Evolutionary conservation across 2,329 filamentous ascomycete species (phyloP), one percentile per base, ranked within the genome.

Genomic region (Erysiphe pulchra): DNA sequence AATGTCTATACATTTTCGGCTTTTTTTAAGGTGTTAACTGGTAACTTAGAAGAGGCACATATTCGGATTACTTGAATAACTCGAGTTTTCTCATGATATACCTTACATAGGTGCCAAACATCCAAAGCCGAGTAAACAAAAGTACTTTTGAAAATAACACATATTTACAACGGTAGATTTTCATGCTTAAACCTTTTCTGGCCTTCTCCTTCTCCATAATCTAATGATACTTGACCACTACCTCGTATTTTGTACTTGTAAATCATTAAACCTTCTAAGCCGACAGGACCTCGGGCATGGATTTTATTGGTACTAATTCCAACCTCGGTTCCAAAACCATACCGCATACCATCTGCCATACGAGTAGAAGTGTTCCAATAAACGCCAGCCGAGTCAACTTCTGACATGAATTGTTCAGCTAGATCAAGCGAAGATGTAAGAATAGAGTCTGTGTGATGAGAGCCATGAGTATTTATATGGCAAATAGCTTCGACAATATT

Each of bases 291-390:
- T 44, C 90, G 69, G 1, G 83, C 81, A 60, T 98, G 90, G 51
- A 98, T 93, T 67, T 95, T 98, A 67, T 94, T 98, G 44, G 90
- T 98, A 64, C 82, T 92, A 62, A 98, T 95, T 46, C 90, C 90
- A 20, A 98, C 90, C 63, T 98, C 90, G 0, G 90, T 95, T 42
- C 90, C 90, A 62, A 98, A 98, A 8, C 90, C 90, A 60, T 92
- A 95, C 38, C 90, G 72, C 80, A 92, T 94, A 8, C 90, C 90
- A 60, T 98, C 90, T 6, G 86, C 85, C 64, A 98, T 87, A 44
- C 90, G 74, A 9, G 84, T 93, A 20, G 83, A 92, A 8, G 85
- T 82, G 60, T 98, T 98, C 85, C 87, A 94, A 68, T 92, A 98
- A 16, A 87, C 86, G 45, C 86, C 87, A 0, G 85, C 80, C 28